A percentile compares a stretch with the other conserved stretches of the same genome.
phyloP scores from a whole-genome alignment of 768 basidiomycete genomes.

The Boletus subcaerulescens region DNA sequence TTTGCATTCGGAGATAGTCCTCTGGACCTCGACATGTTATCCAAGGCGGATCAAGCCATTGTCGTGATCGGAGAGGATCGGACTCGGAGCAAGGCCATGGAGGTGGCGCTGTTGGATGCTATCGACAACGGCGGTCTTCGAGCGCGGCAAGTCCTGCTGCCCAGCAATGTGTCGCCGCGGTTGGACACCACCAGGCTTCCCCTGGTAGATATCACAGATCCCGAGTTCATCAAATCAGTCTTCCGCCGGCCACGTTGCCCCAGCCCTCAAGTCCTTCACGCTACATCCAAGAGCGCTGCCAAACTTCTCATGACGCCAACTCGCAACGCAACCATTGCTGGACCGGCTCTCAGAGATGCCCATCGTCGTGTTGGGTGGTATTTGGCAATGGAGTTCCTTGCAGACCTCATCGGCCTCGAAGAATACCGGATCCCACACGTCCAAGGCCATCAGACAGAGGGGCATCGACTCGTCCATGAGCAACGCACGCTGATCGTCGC shows the following conservation, averaged over 20 bases:
- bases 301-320: conserved; percentile 15
- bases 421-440: conserved; percentile 13
- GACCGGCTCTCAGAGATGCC: conserved; percentile 14
- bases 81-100: conserved; percentile 14
- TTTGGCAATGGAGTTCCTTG: conserved; percentile 16
- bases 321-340: conserved; percentile 13
- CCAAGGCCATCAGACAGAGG: conserved; percentile 14
- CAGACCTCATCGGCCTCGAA: conserved; percentile 15
- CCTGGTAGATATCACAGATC: conserved; percentile 13
- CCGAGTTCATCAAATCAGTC: conserved; percentile 13
- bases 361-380: conserved; percentile 17
- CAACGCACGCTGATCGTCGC: conserved; percentile 14
- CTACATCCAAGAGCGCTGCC: conserved; percentile 11
- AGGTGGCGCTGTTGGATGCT: conserved; percentile 9
- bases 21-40: conserved; percentile 14
- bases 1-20: conserved; percentile 14
- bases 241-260: conserved; percentile 9
- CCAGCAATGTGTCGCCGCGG: conserved; percentile 10
- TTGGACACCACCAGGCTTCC: conserved; percentile 16
- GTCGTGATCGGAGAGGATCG: conserved; percentile 11
- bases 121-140: conserved; percentile 11
- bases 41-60: conserved; percentile 14
- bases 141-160: conserved; percentile 13
- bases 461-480: conserved; percentile 12
- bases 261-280: conserved; percentile 12